Evolutionary conservation across 2,329 filamentous ascomycete genomes (phyloP), one percentile per base, ranked within the genome.

Genomic region (Phyllosticta citribraziliensis): DNA sequence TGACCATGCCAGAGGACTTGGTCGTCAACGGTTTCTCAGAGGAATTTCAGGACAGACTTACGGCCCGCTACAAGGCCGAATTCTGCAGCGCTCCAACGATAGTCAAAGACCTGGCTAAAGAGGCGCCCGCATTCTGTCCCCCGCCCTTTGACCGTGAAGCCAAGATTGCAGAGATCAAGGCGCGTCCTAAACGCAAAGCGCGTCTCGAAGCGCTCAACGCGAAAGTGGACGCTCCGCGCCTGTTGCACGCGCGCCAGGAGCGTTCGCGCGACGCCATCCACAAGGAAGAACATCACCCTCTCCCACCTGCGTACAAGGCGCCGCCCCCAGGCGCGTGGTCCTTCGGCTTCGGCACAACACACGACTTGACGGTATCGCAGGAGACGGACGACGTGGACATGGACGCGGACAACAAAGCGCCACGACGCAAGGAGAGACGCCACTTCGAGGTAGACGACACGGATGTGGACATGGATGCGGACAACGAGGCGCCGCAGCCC

Each of bases 81-180:
- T 8, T 19, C 17, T n/a, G 40, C 40, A 47, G 3, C 40, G n/a
- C 17, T 14, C n/a, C 14, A 40, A 50, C 50, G 2, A 57, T 19
- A 3, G 47, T 55, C 22, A 27, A 33, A 8, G 40, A 56, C 53
- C n/a, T 19, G 1, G 4, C 10, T 17, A 61, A 53, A 19, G 52
- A 58, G 5, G 50, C 51, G 6, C 40, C 40, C 2, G 14, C 17
- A 5, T 51, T 55, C 51, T n/a, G 22, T 19, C 51, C 56, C 17
- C 27, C n/a, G 5, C 55, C 55, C 9, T 54, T 40, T 27, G 60
- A 62, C 20, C 47, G 30, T 25, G 59, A 61, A 5, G 59, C 59
- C 11, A 62, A 62, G 14, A 62, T 57, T 5, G 56, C 52, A 5
- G 56, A 58, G 22, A 62, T 62, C 52, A 58, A 58, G 8, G 51